phyloP scores from a whole-genome alignment of 1,284 basidiomycete genomes.

The Cutaneotrichosporon arboriforme region DNA sequence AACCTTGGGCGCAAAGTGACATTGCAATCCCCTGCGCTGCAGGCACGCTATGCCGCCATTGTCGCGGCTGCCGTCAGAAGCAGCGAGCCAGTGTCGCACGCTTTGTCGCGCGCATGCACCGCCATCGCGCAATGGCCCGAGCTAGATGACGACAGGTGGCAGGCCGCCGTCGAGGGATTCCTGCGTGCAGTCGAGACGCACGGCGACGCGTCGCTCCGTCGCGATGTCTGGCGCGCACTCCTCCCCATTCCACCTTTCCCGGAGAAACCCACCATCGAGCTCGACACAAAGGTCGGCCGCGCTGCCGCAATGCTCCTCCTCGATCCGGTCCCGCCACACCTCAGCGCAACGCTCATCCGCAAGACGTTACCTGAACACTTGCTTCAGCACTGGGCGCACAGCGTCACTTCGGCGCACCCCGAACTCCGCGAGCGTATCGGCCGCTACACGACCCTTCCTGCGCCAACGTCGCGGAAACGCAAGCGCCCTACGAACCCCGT shows the following conservation, averaged over 20 bases:
- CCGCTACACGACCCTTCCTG: constrained; percentile 1
- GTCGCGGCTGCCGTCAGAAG: constrained; percentile 4
- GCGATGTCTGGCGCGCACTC: constrained; percentile 28
- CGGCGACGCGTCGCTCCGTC: constrained; percentile 11
- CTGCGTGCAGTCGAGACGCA: constrained; percentile 5
- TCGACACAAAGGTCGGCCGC: constrained; percentile 2
- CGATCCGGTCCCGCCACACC: background rate
- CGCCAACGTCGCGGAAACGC: constrained; percentile 13
- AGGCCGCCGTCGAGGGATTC: constrained; percentile 6
- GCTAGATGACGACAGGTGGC: constrained; percentile 5
- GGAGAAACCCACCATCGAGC: background rate
- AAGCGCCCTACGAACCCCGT: constrained; percentile 6
- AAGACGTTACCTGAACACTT: background rate
- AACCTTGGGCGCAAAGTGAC: constrained; percentile 1
- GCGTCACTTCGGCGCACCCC: background rate
- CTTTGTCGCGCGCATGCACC: constrained; percentile 15
- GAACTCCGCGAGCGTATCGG: constrained; percentile 10
- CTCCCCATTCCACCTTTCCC: background rate
- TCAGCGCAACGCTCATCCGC: background rate
- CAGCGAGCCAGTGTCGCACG: constrained; percentile 2
- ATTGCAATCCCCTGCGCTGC: background rate
- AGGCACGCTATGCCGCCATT: constrained; percentile 13
- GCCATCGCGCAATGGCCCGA: constrained; percentile 11
- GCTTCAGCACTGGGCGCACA: constrained; percentile 3
- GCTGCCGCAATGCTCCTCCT: constrained; percentile 10